Evolutionary conservation across 345 rosid species (phyloP).

Genomic region (Ceriops tagal): DNA sequence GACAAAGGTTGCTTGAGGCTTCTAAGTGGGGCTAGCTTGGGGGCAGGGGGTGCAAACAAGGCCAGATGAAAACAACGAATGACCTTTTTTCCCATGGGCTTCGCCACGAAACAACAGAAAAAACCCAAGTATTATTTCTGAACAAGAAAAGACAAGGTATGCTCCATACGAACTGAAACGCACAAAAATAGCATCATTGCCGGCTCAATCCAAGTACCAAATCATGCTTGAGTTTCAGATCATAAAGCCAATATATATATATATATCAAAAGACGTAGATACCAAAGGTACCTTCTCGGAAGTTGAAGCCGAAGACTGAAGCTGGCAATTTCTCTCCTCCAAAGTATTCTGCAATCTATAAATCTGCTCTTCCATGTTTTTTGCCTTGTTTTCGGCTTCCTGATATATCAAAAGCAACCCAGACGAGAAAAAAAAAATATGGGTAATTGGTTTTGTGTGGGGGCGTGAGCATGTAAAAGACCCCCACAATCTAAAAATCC

Average conservation of each 20-base stretch:
- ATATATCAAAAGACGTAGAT: constrained; percentile 1
- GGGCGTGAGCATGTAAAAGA: too few species aligned
- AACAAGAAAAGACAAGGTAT: constrained; percentile 18
- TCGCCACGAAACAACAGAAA: constrained; percentile 28
- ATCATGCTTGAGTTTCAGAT: constrained; percentile 16
- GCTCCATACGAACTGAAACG: constrained; percentile 1
- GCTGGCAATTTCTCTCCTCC: constrained; percentile 57
- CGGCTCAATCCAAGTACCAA: constrained; percentile 12
- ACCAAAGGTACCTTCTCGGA: constrained; percentile 63
- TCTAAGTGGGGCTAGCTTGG: background rate
- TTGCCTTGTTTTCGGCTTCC: constrained; percentile 81
- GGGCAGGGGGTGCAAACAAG: background rate
- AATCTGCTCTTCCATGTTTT: constrained; percentile 60
- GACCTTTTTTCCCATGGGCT: constrained; percentile 24
- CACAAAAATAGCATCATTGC: constrained; percentile 9
- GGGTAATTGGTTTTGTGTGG: too few species aligned
- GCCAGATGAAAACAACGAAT: constrained; percentile 4
- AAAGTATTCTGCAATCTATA: constrained; percentile 41
- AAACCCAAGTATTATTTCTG: constrained; percentile 17
- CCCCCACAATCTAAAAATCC: too few species aligned
- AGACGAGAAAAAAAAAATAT: background rate
- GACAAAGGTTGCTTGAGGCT: constrained; percentile 2
- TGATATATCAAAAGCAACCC: constrained; percentile 21
- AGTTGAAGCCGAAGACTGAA: constrained; percentile 57
- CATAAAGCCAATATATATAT: background rate